These are phyloP conservation scores for Phylloporus arenicola DNA, from an alignment of 768 basidiomycete species.

Conservation along the genomic window DNA sequence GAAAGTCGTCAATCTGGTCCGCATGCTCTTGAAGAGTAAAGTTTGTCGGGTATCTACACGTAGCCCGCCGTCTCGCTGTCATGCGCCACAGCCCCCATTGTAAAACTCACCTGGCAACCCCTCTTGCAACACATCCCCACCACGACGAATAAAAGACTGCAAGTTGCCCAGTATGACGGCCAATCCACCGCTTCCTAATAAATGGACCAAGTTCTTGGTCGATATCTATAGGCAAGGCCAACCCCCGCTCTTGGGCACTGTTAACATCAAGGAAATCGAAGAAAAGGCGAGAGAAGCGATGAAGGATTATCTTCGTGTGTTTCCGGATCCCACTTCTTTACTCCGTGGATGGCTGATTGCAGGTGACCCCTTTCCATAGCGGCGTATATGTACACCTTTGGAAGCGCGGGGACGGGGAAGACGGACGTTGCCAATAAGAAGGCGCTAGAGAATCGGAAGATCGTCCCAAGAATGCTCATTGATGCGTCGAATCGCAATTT, in stretches of 20 bases:
- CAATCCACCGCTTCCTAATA: constrained; percentile 13
- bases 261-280: constrained; percentile 58
- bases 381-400: constrained; percentile 71
- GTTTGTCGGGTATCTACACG: too few species aligned
- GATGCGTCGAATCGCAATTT: constrained; percentile 53
- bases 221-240: constrained; percentile 17
- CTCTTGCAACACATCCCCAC: too few species aligned
- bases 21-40: too few species aligned
- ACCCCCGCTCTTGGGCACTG: constrained; percentile 46
- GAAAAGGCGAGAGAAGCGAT: constrained; percentile 58
- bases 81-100: too few species aligned
- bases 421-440: constrained; percentile 65
- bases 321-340: background rate
- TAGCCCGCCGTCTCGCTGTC: too few species aligned
- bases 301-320: constrained; percentile 51
- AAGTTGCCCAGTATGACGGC: constrained; percentile 15
- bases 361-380: constrained; percentile 31
- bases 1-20: too few species aligned
- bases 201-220: constrained; percentile 25
- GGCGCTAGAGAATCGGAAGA: constrained; percentile 61
- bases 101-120: too few species aligned
- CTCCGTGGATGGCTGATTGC: background rate
- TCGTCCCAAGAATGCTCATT: constrained; percentile 78
- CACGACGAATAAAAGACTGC: too few species aligned
- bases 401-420: constrained; percentile 65